Base-by-base conservation (phyloP, 2,329 filamentous ascomycete species). In the Rachicladosporium sp. region DNA sequence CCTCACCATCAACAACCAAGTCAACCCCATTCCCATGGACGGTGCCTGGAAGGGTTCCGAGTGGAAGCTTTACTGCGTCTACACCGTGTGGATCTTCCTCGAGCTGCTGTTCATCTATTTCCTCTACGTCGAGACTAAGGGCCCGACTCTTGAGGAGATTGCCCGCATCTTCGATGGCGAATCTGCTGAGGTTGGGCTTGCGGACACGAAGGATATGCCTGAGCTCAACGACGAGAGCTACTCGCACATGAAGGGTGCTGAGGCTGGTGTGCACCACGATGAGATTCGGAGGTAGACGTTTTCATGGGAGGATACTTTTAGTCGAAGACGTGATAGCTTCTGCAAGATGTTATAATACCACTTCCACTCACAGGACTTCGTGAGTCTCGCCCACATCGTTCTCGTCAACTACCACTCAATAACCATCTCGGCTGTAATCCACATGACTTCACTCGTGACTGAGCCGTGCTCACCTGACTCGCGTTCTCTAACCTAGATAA, bases 21-120 rank as follows among this genome's bases (percentile, higher is more conserved):
- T 65, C 40, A 68, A 67, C 37, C 64, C 64, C 3, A 57, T 67
- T 15, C 64, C 60, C 4, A 52, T 67, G 13, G 49, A 55, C 1
- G 42, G 45, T 7, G 56, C 67, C 6, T 27, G 23, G 23, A 27
- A 27, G 23, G 23, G 23, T 6, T 27, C 23, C 23, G 46, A 46
- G 3, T 67, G 63, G 65, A 65, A 61, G 44, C 66, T 63, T 44
- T 67, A 66, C 46, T 60, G 65, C 31, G 60, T 67, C 15, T 65
- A 66, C 43, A 60, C 62, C 21, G 57, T 48, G 36, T 50, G 56
- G 9, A 50, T 58, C 8, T 33, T 46, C 1, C 41, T 42, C 8
- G 47, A 47, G 39, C 46, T 47, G n/a, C 35, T 46, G 3, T 46
- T 42, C n/a, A 48, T 51, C 8, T 53, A 42, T 4, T 45, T 57